A percentile compares a stretch with the other conserved stretches of the same genome.
These are phyloP conservation scores for Collybia nuda DNA, from an alignment of 768 basidiomycete species.

Conservation along the genomic window DNA sequence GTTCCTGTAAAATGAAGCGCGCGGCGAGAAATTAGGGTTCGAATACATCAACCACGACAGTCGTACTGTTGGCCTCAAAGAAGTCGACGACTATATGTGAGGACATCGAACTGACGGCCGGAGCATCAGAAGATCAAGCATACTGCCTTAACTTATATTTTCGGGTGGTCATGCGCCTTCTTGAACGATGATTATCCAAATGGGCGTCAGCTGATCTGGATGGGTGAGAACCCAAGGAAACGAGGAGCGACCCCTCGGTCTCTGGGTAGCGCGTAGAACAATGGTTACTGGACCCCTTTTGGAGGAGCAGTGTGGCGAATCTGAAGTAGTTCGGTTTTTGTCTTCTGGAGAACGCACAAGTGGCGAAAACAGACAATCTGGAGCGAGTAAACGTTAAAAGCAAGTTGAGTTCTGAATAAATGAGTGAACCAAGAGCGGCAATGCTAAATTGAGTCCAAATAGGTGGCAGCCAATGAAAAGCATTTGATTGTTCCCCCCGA, in stretches of 20 bases:
- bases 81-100: background rate
- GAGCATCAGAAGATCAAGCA: conserved; percentile 8
- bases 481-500: background rate
- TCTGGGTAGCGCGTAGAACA: too few species aligned
- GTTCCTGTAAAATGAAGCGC: too few species aligned
- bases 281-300: too few species aligned
- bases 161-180: conserved; percentile 20
- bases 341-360: too few species aligned
- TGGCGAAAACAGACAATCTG: background rate
- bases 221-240: conserved; percentile 8
- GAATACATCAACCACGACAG: too few species aligned
- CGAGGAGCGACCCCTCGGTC: background rate
- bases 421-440: too few species aligned
- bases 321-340: too few species aligned
- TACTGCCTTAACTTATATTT: background rate
- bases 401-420: too few species aligned
- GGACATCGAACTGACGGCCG: conserved; percentile 5
- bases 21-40: too few species aligned
- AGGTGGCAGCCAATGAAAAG: conserved; percentile 3
- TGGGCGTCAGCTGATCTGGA: conserved; percentile 18
- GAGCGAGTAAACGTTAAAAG: background rate
- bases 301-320: too few species aligned
- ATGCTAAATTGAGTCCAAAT: too few species aligned
- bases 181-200: conserved; percentile 18
- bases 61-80: too few species aligned